phyloP scores from a whole-genome alignment of 352 stramenopile genomes.

The Elongisporangium prolatum region DNA sequence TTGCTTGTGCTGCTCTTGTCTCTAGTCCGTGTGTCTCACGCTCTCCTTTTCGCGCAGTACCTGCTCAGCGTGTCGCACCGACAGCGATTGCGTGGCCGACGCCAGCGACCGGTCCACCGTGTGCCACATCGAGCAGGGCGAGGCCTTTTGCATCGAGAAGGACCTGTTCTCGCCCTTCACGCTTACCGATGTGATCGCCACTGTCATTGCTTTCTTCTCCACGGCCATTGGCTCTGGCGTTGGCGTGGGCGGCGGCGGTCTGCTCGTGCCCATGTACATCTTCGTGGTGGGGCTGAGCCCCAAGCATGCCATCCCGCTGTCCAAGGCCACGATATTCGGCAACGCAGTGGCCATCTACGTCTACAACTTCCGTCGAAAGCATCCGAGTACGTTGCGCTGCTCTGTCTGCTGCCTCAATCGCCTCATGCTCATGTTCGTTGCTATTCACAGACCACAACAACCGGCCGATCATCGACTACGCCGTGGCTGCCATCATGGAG shows the following conservation, averaged over 20 bases:
- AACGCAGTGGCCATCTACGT: slow-evolving; percentile 93
- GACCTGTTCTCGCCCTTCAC: slow-evolving; percentile 77
- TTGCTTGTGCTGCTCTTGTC: not conserved
- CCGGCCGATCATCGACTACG: slow-evolving; percentile 95
- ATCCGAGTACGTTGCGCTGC: slow-evolving; percentile 63
- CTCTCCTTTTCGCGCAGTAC: slow-evolving; percentile 20
- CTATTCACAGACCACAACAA: slow-evolving; percentile 82
- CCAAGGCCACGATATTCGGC: slow-evolving; percentile 96
- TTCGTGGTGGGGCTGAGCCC: slow-evolving; percentile 89
- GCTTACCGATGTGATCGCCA: slow-evolving; percentile 58
- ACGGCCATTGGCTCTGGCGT: slow-evolving; percentile 89
- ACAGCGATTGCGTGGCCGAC: slow-evolving; percentile 50
- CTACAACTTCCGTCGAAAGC: slow-evolving; percentile 91
- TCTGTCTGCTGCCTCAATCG: slow-evolving; percentile 5
- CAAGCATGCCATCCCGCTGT: slow-evolving; percentile 97
- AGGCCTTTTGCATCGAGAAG: slow-evolving; percentile 79
- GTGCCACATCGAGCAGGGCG: slow-evolving; percentile 35
- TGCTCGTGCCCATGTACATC: slow-evolving; percentile 97
- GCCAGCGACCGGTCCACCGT: slow-evolving; percentile 46
- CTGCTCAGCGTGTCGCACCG: slow-evolving; percentile 21
- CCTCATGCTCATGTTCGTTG: too few relatives aligned
- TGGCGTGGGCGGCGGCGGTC: slow-evolving; percentile 91
- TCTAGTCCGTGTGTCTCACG: slow-evolving; percentile 1
- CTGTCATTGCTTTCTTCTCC: slow-evolving; percentile 69
- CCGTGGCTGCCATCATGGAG: slow-evolving; percentile 99